Percentiles rank a stretch among this genome's conserved stretches.
Evolutionary conservation across 345 rosid genomes (phyloP).

Genomic region (Boechera retrofracta): DNA sequence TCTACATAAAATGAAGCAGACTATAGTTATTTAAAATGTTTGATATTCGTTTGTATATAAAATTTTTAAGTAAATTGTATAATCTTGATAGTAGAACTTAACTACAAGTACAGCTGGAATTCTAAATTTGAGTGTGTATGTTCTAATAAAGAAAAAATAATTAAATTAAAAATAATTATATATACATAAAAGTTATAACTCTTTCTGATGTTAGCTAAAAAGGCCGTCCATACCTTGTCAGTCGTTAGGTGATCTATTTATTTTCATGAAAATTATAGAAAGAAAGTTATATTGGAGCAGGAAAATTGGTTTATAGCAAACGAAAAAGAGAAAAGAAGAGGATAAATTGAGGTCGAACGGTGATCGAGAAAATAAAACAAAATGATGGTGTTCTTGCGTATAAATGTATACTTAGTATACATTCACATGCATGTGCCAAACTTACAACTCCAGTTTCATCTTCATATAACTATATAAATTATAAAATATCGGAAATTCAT

Average conservation of each 20-base stretch:
- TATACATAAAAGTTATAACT: background rate
- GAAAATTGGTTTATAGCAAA: background rate
- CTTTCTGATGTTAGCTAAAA: conserved; percentile 1
- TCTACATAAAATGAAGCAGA: too few relatives aligned
- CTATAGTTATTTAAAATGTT: too few relatives aligned
- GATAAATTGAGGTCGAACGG: background rate
- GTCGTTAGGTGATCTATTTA: conserved; percentile 34
- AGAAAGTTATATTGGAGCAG: background rate
- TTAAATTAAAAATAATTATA: background rate
- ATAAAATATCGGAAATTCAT: too few relatives aligned
- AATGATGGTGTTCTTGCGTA: background rate
- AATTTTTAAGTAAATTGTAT: background rate
- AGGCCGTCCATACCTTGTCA: conserved; percentile 19
- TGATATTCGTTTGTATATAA: too few relatives aligned
- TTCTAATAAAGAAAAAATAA: background rate
- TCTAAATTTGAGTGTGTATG: background rate
- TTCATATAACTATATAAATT: too few relatives aligned
- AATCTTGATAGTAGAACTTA: background rate
- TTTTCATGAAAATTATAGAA: conserved; percentile 1
- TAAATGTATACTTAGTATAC: background rate
- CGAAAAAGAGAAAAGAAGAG: background rate
- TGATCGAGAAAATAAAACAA: conserved; percentile 4
- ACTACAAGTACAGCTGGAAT: background rate
- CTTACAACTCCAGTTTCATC: background rate
- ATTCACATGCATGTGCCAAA: background rate